Evolutionary conservation across 2,329 filamentous ascomycete genomes (phyloP), one percentile per base, ranked within the genome.

Genomic region (Cyanodermella asteris): DNA sequence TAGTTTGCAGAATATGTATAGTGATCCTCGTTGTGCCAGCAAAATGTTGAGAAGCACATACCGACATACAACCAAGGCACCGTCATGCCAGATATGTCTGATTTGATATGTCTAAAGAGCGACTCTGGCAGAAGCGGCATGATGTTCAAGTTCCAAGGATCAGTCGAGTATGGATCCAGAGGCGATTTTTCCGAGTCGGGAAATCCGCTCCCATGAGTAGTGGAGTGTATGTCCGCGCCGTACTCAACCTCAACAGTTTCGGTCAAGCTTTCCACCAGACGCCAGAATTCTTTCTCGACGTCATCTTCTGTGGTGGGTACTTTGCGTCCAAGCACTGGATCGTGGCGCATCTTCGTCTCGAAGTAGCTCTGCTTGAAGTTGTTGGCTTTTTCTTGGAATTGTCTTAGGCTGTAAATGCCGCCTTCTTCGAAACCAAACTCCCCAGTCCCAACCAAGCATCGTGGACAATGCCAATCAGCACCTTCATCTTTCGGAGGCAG

Each of bases 21-120:
- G 43, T 97, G 87, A 41, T 97, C 87, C 42, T 97, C 87, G 34
- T 91, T 93, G 46, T 97, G 87, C 87, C 87, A 97, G 49, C 87
- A 97, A 43, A 97, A 97, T 0, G 87, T 94, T 0, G 87, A 97
- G 45, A 97, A 97, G 19, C 91, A 90, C 87, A 97, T 97, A 32
- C 87, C 87, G 4, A 97, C 87, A 43, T 97, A 97, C 4, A 97
- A 69, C 87, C 87, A 97, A 1, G 87, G 87, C 6, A 97, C 84
- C 0, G 87, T 97, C 87, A 97, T 97, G 18, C 87, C 87, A 2
- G 87, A 94, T 26, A 97, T 90, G 42, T 97, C 87, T 0, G 84
- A 80, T 46, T 94, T 94, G 56, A 97, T 94, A 39, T 97, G 78
- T 24, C 84, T 68, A 55, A 97, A 97, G 1, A 97, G 56, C 23